Conservation (phyloP, 2,329 filamentous ascomycete species). For the Colletotrichum lupini region DNA sequence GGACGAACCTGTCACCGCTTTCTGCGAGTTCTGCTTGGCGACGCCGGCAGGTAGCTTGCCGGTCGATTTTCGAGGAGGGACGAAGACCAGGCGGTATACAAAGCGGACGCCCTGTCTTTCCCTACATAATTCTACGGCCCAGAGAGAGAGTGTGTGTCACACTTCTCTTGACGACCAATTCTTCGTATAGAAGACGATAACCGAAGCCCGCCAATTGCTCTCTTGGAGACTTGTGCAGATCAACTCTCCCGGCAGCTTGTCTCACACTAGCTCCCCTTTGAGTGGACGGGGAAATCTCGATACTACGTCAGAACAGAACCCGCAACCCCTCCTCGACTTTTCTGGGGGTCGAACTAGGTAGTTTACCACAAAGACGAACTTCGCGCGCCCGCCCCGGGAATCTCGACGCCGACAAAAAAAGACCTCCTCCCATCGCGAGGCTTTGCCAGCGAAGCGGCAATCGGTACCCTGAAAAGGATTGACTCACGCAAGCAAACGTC, state of each 20-base stretch:
- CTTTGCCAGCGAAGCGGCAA: not conserved
- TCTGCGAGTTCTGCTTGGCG: not conserved
- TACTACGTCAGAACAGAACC: constrained; percentile 27
- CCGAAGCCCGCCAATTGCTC: not conserved
- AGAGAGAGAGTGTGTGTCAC: not conserved
- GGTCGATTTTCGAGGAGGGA: not conserved
- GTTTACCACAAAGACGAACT: not conserved
- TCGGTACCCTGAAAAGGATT: not conserved
- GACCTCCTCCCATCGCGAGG: constrained; percentile 4
- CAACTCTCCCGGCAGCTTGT: not conserved
- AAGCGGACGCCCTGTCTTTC: not conserved
- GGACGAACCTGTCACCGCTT: constrained; percentile 17
- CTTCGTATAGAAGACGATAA: not conserved
- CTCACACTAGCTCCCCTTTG: constrained; percentile 11
- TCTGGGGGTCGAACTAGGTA: not conserved
- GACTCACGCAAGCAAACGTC: constrained; percentile 2
- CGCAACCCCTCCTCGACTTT: constrained; percentile 25
- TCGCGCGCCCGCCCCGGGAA: not conserved
- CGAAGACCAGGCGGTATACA: constrained; percentile 1
- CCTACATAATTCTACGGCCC: not conserved
- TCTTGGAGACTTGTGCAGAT: not conserved
- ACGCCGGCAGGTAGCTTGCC: not conserved
- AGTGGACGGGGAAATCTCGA: constrained; percentile 18
- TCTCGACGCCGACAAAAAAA: not conserved
- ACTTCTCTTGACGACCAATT: not conserved